A percentile compares a stretch with the other conserved stretches of the same genome.
These are phyloP conservation scores for Stephania yunnanensis DNA, from an alignment of 164 flowering plant species.

Conservation along the genomic window DNA sequence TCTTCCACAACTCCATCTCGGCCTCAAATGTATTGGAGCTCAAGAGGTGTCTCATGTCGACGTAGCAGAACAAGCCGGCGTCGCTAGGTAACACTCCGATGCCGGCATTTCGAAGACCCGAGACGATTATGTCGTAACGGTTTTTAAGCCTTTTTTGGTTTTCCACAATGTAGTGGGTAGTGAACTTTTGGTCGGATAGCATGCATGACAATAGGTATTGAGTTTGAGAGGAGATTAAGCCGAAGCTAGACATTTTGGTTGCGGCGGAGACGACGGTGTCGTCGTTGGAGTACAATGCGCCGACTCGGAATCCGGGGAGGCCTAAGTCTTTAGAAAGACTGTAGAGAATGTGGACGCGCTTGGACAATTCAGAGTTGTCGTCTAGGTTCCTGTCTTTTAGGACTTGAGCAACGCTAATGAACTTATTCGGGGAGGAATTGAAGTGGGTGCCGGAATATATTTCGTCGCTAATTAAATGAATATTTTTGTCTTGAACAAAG, in stretches of 20 bases:
- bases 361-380: not conserved
- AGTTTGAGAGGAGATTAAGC: slow-evolving; percentile 37
- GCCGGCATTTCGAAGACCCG: slow-evolving; percentile 23
- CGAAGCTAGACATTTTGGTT: slow-evolving; percentile 48
- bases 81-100: slow-evolving; percentile 32
- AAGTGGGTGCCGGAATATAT: slow-evolving; percentile 38
- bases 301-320: slow-evolving; percentile 38
- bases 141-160: slow-evolving; percentile 22
- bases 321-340: slow-evolving; percentile 44
- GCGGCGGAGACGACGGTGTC: slow-evolving; percentile 28
- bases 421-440: slow-evolving; percentile 13
- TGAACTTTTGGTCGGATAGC: slow-evolving; percentile 28
- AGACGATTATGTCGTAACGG: slow-evolving; percentile 24
- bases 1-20: slow-evolving; percentile 81
- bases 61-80: slow-evolving; percentile 87
- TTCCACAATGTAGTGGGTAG: slow-evolving; percentile 16
- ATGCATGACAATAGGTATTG: slow-evolving; percentile 29
- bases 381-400: slow-evolving; percentile 10
- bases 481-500: slow-evolving; percentile 18
- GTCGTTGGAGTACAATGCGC: slow-evolving; percentile 33
- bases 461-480: slow-evolving; percentile 37
- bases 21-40: slow-evolving; percentile 45
- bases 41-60: slow-evolving; percentile 70
- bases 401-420: slow-evolving; percentile 26
- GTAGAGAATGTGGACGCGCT: slow-evolving; percentile 29